Evolutionary conservation across 495 filamentous ascomycete species (phyloP).

Genomic region (Astrothelium macrocarpum): DNA sequence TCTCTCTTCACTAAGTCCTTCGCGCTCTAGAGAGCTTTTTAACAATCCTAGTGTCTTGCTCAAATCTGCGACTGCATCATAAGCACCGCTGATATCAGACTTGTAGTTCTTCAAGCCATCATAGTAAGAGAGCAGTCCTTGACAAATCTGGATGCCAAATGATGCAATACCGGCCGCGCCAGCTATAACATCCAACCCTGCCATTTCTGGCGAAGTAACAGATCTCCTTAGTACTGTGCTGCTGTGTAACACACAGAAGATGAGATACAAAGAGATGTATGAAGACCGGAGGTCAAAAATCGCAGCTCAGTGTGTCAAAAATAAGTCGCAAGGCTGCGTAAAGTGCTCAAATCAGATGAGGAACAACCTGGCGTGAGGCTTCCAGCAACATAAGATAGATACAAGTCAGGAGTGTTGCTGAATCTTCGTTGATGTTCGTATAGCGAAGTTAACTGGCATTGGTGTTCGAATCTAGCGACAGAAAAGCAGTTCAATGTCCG

Average conservation of each 20-base stretch:
- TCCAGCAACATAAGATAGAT: too few relatives aligned
- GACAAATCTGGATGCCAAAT: conserved; percentile 14
- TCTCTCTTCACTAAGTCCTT: neutral
- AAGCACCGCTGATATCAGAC: conserved; percentile 6
- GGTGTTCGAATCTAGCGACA: too few relatives aligned
- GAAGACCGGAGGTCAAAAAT: neutral
- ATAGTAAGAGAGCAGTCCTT: conserved; percentile 15
- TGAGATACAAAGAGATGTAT: neutral
- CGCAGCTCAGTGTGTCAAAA: neutral
- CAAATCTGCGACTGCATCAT: conserved; percentile 7
- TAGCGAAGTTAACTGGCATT: too few relatives aligned
- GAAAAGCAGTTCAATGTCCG: too few relatives aligned
- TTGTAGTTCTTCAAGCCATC: conserved; percentile 13
- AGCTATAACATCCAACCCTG: neutral
- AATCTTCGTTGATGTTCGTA: too few relatives aligned
- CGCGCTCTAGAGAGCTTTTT: neutral
- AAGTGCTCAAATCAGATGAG: too few relatives aligned
- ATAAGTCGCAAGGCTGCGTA: neutral
- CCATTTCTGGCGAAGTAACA: neutral
- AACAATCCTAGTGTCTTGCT: conserved; percentile 6
- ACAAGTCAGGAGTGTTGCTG: too few relatives aligned
- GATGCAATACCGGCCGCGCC: conserved; percentile 13
- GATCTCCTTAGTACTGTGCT: neutral
- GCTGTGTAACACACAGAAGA: neutral
- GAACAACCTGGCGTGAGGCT: too few relatives aligned